phyloP scores from a whole-genome alignment of 495 filamentous ascomycete species.

The Neurospora terricola region DNA sequence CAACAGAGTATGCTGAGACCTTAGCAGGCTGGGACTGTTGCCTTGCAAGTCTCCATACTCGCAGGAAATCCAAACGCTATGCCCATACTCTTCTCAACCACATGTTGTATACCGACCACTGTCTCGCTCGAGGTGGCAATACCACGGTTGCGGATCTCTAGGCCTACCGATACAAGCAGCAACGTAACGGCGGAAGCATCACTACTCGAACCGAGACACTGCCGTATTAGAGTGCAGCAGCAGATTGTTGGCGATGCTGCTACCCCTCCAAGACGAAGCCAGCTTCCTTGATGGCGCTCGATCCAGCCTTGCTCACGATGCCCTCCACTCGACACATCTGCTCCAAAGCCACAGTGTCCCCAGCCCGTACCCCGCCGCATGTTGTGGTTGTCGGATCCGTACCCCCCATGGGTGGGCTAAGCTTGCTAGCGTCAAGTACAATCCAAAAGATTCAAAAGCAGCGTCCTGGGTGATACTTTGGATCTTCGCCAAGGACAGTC shows the following conservation, averaged over 20 bases:
- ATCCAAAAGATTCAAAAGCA: not conserved
- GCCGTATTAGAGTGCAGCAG: no score
- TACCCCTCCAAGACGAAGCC: no score
- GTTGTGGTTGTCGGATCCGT: not conserved
- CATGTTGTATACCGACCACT: no score
- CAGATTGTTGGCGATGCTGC: no score
- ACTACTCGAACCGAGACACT: no score
- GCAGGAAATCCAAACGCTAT: not conserved
- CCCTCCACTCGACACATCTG: not conserved
- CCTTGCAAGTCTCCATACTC: not conserved
- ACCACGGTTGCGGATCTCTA: no score
- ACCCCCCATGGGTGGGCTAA: not conserved
- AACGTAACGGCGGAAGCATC: no score
- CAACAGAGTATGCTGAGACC: not conserved
- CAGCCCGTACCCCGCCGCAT: not conserved
- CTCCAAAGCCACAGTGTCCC: not conserved
- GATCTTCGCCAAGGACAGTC: not conserved
- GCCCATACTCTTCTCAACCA: not conserved
- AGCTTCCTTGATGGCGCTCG: no score
- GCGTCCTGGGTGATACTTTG: not conserved
- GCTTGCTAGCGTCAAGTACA: not conserved
- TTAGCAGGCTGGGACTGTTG: not conserved
- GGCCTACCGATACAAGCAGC: no score
- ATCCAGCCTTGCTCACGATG: not conserved
- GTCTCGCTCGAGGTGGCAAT: not conserved